A percentile compares a stretch with the other conserved stretches of the same genome.
Conservation (phyloP, 1,139 yeast genomes). For the Dujonia santamariae region DNA sequence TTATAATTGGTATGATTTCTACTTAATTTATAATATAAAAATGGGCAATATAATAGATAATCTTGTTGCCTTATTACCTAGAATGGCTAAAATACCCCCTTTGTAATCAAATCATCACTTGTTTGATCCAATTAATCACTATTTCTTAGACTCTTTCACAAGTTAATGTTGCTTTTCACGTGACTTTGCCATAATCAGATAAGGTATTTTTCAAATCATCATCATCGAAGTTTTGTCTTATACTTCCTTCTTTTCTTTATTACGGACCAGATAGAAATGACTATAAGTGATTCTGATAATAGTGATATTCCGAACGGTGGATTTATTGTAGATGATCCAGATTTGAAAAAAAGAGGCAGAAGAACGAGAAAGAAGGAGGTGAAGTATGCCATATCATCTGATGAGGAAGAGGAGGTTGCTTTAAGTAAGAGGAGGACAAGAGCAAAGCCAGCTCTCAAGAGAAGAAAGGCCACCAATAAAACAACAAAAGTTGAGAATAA, state of each 20-base stretch:
- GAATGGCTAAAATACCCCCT: too few relatives aligned
- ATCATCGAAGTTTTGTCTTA: not conserved
- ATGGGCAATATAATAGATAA: too few relatives aligned
- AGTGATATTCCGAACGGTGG: constrained; percentile 31
- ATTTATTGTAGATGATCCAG: constrained; percentile 39
- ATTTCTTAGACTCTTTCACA: too few relatives aligned
- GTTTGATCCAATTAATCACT: too few relatives aligned
- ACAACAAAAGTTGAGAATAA: constrained; percentile 3
- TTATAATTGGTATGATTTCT: too few relatives aligned
- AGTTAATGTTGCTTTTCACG: too few relatives aligned
- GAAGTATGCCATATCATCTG: constrained; percentile 4
- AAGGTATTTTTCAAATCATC: constrained; percentile 5
- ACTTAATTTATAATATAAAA: too few relatives aligned
- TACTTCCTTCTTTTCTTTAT: not conserved
- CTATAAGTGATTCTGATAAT: constrained; percentile 5
- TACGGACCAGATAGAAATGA: constrained; percentile 1
- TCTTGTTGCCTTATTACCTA: too few relatives aligned
- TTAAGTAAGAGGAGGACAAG: constrained; percentile 18
- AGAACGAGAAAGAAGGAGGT: constrained; percentile 9
- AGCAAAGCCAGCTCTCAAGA: constrained; percentile 13
- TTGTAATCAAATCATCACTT: too few relatives aligned
- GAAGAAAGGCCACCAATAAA: constrained; percentile 21
- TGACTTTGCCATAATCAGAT: constrained; percentile 3
- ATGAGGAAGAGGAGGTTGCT: constrained; percentile 11
- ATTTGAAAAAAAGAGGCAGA: constrained; percentile 10